Conservation (phyloP, 1,139 yeast species). For the Yamadazyma songkhlaensis region DNA sequence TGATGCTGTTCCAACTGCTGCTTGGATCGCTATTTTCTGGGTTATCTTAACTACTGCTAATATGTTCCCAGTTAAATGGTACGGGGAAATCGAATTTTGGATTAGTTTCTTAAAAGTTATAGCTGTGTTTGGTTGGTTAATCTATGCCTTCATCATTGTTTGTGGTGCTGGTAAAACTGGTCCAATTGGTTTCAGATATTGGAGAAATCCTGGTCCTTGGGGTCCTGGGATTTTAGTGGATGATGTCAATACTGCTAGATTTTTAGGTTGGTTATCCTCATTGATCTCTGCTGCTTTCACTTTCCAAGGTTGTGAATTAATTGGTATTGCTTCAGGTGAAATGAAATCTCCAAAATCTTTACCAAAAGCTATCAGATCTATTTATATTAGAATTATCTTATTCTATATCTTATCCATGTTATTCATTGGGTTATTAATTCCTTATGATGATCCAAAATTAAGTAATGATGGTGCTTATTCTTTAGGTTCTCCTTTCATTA, state of each 20-base stretch:
- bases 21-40: slow-evolving; percentile 72
- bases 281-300: slow-evolving; percentile 74
- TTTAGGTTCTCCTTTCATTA: slow-evolving; percentile 50
- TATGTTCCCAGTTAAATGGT: slow-evolving; percentile 42
- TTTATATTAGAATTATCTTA: slow-evolving; percentile 73
- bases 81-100: slow-evolving; percentile 48
- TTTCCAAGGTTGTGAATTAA: slow-evolving; percentile 76
- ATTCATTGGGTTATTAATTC: slow-evolving; percentile 81
- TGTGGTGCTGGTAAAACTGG: slow-evolving; percentile 72
- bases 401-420: slow-evolving; percentile 79
- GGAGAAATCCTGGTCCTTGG: slow-evolving; percentile 93
- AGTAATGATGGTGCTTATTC: slow-evolving; percentile 26
- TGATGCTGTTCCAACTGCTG: slow-evolving; percentile 63
- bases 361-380: slow-evolving; percentile 82
- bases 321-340: slow-evolving; percentile 90
- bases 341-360: slow-evolving; percentile 79
- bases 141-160: slow-evolving; percentile 66
- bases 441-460: slow-evolving; percentile 61
- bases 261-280: slow-evolving; percentile 64
- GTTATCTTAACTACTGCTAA: slow-evolving; percentile 33
- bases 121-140: slow-evolving; percentile 68
- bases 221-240: slow-evolving; percentile 56
- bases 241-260: slow-evolving; percentile 51
- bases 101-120: slow-evolving; percentile 64
- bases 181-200: slow-evolving; percentile 80